Evolutionary conservation across 2,329 filamentous ascomycete species (phyloP), one percentile per base, ranked within the genome.

Genomic region (Sarocladium kiliense): DNA sequence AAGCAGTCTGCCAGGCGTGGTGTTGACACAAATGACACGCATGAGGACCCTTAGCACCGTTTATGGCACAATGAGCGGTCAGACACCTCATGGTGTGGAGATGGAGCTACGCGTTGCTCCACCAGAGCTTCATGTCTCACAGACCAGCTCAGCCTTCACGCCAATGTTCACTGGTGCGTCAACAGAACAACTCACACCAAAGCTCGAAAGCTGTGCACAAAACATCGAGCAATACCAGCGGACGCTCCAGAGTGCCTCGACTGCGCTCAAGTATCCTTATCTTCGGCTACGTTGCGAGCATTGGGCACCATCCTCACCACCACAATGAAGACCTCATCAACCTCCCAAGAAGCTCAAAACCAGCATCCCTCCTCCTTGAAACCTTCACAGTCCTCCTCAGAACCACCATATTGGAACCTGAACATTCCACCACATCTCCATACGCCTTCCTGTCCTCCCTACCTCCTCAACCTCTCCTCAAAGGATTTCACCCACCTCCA

Each of bases 321-420:
- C 25, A 23, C 19, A 7, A 47, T 47, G 44, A 27, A 21, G 7
- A 27, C 23, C 44, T 47, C 25, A 30, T 47, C 44, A 16, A 30
- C 23, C 12, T n/a, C 25, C 18, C 44, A 47, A 27, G 25, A 5
- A n/a, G 3, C 21, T 12, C 25, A 27, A 11, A 18, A 27, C 23
- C 23, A 47, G 73, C 74, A 36, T 65, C 64, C 26, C 59, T 63
- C 50, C 55, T 59, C 37, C 55, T 57, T 32, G 69, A 64, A 56
- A 57, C 9, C 18, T 18, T 44, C 41, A 18, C 14, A 4, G 7
- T 12, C 9, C 7, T 44, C 14, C 44, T 30, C 23, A 45, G 11
- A 51, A 44, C 3, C 71, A 12, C 86, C 87, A 0, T 96, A 87
- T 74, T 96, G 91, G 91, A 87, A 93, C 59, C 79, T 88, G 70